A percentile compares a stretch with the other conserved stretches of the same genome.
phyloP scores from a whole-genome alignment of 371 early-diverging fungal genomes.

The Homolaphlyctis polyrhiza region DNA sequence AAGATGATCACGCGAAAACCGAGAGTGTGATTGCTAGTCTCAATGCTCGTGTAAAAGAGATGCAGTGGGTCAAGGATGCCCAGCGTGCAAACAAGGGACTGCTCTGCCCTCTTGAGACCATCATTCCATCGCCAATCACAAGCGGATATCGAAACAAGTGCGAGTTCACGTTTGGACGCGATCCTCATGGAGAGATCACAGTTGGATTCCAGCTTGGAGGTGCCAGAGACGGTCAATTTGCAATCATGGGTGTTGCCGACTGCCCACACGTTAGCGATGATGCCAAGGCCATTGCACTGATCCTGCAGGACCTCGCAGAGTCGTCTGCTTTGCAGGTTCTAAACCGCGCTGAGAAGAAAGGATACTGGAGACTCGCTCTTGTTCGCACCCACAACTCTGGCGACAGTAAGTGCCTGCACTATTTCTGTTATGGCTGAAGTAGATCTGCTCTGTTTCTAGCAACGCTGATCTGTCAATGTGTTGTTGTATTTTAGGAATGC shows the following conservation, averaged over 20 bases:
- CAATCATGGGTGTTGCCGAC: constrained; percentile 45
- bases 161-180: constrained; percentile 72
- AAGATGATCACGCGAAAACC: not conserved
- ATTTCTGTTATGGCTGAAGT: no score
- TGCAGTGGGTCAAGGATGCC: not conserved
- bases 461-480: not conserved
- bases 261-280: constrained; percentile 50
- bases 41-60: not conserved
- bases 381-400: constrained; percentile 58
- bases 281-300: constrained; percentile 50
- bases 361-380: constrained; percentile 64
- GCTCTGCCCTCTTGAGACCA: not conserved
- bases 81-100: not conserved
- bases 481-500: constrained; percentile 38
- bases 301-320: constrained; percentile 41
- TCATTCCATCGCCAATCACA: constrained; percentile 59
- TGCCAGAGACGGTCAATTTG: constrained; percentile 56
- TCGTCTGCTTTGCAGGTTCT: constrained; percentile 48
- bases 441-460: not conserved
- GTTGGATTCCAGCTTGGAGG: constrained; percentile 72
- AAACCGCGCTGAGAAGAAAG: constrained; percentile 53
- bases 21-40: no score
- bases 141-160: constrained; percentile 75
- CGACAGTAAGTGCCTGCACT: constrained; percentile 31
- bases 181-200: constrained; percentile 46